These are phyloP conservation scores for Lactarius indigo DNA, from an alignment of 768 basidiomycete genomes.

Conservation along the genomic window DNA sequence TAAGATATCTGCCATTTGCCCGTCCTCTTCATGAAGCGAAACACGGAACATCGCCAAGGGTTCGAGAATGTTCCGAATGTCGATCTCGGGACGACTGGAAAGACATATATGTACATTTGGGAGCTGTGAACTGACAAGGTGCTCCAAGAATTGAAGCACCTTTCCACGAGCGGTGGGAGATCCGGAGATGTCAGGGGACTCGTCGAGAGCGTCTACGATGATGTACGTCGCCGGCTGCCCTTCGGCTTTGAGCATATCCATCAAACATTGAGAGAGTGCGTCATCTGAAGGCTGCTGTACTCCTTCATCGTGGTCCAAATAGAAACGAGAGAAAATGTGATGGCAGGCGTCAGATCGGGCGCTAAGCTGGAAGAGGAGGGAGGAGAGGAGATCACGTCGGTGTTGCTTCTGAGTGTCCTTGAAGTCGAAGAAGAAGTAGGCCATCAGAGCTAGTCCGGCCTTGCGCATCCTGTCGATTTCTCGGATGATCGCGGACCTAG, in stretches of 20 bases:
- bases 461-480: not conserved
- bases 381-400: not conserved
- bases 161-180: not conserved
- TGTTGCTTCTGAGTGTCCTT: no score
- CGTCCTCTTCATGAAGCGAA: not conserved
- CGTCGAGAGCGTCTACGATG: conserved; percentile 8
- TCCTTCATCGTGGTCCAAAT: not conserved
- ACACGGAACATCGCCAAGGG: not conserved
- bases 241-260: not conserved
- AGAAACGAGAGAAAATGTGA: not conserved
- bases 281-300: not conserved
- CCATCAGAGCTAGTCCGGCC: not conserved
- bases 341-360: not conserved
- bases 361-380: not conserved
- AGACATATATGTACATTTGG: conserved; percentile 8
- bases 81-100: conserved; percentile 1
- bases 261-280: not conserved
- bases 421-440: no score
- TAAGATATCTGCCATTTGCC: not conserved
- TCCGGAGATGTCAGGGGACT: not conserved
- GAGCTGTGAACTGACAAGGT: not conserved
- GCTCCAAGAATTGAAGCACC: not conserved
- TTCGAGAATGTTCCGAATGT: not conserved
- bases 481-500: not conserved
- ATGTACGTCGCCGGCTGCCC: not conserved